Base-by-base conservation (phyloP, 176 grass and related monocot species). In the Avena eriantha region DNA sequence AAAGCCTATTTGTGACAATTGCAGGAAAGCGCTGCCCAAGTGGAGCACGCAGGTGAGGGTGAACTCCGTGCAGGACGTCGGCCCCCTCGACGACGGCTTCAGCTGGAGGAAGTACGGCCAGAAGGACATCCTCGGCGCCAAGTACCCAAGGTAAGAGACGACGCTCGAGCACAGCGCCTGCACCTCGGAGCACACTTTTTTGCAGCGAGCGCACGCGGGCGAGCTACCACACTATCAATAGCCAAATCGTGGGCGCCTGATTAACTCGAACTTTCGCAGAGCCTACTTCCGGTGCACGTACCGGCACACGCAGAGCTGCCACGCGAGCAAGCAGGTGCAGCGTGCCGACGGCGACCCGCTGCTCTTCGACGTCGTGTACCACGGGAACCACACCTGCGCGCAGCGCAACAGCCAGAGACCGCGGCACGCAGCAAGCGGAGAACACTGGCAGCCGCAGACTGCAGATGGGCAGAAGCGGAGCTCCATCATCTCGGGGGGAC, bases 101-200 rank as follows among this genome's bases (percentile, higher is more conserved):
- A 88, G 93, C 87, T 98, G 96, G 96, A 95, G 96, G 86, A 98
- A 98, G 87, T 98, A 98, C 86, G 96, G 96, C 3, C 96, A 98
- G 85, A 98, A 98, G 76, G 93, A 96, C 77, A 98, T 98, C 82
- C 96, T 98, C 56, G 93, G 93, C 43, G 92, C 96, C 77, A 96
- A 93, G 84, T 90, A 96, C 90, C 96, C 96, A 80, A 96, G 96
- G 96, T 98, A 16, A 92, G 70, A 49, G 81, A 76, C 34, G 21
- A 49, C 51, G 17, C 34, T 7, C 2, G 12, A 14, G 41, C 57
- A 24, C 56, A 43, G 19, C 66, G 19, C 66, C 33, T 21, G 16
- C 69, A 68, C 64, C 35, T 29, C 29, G 29, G 29, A 29, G 29
- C 29, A 29, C 29, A 29, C 29, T 29, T 29, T 29, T 29, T 29